phyloP scores from a whole-genome alignment of 345 rosid genomes.

The Durio zibethinus region DNA sequence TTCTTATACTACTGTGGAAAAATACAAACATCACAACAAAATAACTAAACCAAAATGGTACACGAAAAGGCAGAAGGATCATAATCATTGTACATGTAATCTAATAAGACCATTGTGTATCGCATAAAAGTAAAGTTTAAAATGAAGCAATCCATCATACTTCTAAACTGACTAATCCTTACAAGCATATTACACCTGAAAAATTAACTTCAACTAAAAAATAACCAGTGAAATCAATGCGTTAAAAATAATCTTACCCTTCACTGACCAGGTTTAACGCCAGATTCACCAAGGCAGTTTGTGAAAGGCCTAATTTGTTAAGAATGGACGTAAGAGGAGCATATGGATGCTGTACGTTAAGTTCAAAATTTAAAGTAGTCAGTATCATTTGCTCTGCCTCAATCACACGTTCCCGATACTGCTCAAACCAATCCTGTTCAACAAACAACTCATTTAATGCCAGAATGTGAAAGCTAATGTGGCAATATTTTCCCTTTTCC shows the following conservation, averaged over 20 bases:
- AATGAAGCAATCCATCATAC: slow-evolving; percentile 5
- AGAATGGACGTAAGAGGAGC: slow-evolving; percentile 60
- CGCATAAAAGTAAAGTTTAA: slow-evolving; percentile 16
- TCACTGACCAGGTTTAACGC: slow-evolving; percentile 72
- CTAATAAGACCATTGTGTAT: slow-evolving; percentile 5
- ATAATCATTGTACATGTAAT: slow-evolving; percentile 16
- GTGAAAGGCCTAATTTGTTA: slow-evolving; percentile 66
- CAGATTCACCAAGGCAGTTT: slow-evolving; percentile 58
- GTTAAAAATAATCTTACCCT: slow-evolving; percentile 52
- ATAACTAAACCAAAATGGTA: slow-evolving; percentile 24
- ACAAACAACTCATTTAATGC: slow-evolving; percentile 15
- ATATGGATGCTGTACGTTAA: slow-evolving; percentile 73
- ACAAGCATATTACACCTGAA: slow-evolving; percentile 21
- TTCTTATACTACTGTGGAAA: slow-evolving; percentile 18
- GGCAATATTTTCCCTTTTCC: background rate
- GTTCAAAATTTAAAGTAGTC: slow-evolving; percentile 74
- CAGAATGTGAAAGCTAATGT: slow-evolving; percentile 10
- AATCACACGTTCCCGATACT: slow-evolving; percentile 57
- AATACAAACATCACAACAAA: slow-evolving; percentile 4
- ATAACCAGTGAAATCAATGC: background rate
- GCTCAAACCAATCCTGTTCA: slow-evolving; percentile 79
- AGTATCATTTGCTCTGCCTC: slow-evolving; percentile 80
- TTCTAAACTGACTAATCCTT: slow-evolving; percentile 15
- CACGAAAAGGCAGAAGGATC: slow-evolving; percentile 28
- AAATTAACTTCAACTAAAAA: slow-evolving; percentile 20